Percentiles rank a stretch among this genome's conserved stretches.
Conservation (phyloP, 1,139 yeast species). For the Blastobotrys petasosporus region DNA sequence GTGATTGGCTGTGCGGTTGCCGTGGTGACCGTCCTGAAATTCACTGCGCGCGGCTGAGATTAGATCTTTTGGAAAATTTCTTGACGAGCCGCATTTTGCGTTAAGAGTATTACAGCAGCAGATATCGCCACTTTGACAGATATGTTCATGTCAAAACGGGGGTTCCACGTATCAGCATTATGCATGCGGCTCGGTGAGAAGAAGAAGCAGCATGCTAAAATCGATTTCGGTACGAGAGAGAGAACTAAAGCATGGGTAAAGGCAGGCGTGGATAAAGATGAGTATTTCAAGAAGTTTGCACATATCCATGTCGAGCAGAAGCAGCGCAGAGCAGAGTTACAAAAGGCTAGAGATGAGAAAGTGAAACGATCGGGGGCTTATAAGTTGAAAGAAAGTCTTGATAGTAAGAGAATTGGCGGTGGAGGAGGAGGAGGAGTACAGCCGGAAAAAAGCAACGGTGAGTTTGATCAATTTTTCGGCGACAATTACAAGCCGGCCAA, state of each 20-base stretch:
- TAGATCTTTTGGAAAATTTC: too few relatives aligned
- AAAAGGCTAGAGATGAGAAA: conserved; percentile 6
- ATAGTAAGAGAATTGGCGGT: conserved; percentile 9
- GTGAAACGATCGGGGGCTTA: conserved; percentile 10
- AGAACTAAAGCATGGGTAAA: conserved; percentile 46
- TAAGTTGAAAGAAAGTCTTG: conserved; percentile 6
- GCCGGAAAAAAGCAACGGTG: conserved; percentile 4
- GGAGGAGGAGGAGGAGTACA: neutral
- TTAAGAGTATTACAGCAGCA: too few relatives aligned
- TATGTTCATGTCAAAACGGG: too few relatives aligned
- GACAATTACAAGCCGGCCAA: conserved; percentile 6
- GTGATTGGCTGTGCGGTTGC: conserved; percentile 3
- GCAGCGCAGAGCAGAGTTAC: conserved; percentile 2
- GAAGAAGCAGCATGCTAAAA: too few relatives aligned
- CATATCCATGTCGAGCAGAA: conserved; percentile 51
- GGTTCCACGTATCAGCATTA: too few relatives aligned
- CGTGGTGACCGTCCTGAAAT: too few relatives aligned
- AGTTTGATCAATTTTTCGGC: conserved; percentile 6
- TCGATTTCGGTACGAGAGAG: conserved; percentile 14
- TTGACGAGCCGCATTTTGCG: too few relatives aligned
- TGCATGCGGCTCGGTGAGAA: too few relatives aligned
- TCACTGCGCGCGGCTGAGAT: too few relatives aligned
- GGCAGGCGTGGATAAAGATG: conserved; percentile 48
- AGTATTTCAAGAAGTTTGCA: conserved; percentile 52
- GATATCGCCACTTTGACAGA: too few relatives aligned